phyloP scores from a whole-genome alignment of 176 grass and related monocot species.

The Alloteropsis semialata region DNA sequence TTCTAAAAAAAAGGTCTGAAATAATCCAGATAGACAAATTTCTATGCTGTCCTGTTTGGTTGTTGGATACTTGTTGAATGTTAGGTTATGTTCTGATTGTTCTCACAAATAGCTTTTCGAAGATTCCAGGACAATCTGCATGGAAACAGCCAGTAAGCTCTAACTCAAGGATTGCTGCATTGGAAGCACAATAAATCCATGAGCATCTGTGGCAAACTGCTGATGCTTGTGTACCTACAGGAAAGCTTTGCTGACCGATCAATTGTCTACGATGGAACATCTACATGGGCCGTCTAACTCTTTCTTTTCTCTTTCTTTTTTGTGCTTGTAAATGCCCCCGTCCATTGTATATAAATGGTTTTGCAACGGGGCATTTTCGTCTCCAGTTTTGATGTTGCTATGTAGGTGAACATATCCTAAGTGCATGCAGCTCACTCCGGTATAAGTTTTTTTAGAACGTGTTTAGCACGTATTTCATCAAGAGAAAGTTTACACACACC shows the following conservation, averaged over 20 bases:
- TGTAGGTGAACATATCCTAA: not conserved
- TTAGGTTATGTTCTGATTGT: too few relatives aligned
- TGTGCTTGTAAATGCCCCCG: constrained; percentile 7
- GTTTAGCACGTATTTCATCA: too few relatives aligned
- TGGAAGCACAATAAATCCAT: constrained; percentile 29
- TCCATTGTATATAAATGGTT: constrained; percentile 46
- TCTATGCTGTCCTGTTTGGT: not conserved
- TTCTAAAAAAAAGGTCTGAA: too few relatives aligned
- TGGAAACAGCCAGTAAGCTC: not conserved
- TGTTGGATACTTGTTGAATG: not conserved
- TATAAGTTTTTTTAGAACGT: too few relatives aligned
- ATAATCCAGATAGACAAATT: not conserved
- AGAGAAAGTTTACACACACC: too few relatives aligned
- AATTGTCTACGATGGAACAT: not conserved
- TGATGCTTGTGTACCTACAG: constrained; percentile 22
- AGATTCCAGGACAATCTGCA: constrained; percentile 14
- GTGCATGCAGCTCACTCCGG: not conserved
- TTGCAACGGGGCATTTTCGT: constrained; percentile 28
- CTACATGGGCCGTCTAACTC: constrained; percentile 1
- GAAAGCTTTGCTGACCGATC: constrained; percentile 20
- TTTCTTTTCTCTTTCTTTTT: not conserved
- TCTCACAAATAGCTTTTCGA: not conserved
- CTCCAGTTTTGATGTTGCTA: not conserved
- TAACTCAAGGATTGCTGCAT: constrained; percentile 41
- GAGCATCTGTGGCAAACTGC: constrained; percentile 10